Conservation (phyloP, 805 yeast species). For the Huiozyma sinensis region DNA sequence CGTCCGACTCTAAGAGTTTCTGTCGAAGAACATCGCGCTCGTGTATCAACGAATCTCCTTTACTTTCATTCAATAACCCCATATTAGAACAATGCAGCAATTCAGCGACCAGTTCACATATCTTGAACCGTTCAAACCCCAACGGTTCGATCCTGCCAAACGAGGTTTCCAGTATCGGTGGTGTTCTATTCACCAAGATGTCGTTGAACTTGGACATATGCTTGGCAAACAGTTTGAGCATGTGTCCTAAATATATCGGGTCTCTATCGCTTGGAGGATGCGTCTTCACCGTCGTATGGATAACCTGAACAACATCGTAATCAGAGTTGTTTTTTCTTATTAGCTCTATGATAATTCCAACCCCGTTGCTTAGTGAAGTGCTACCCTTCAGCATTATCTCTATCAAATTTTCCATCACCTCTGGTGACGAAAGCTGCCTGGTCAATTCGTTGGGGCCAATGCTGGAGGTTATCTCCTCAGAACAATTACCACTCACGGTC, state of each 20-base stretch:
- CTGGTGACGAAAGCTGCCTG: slow-evolving; percentile 74
- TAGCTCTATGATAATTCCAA: slow-evolving; percentile 86
- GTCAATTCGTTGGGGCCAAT: slow-evolving; percentile 95
- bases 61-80: slow-evolving; percentile 74
- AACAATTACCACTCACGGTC: slow-evolving; percentile 86
- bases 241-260: slow-evolving; percentile 82
- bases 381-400: slow-evolving; percentile 73
- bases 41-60: slow-evolving; percentile 54
- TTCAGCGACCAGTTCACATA: slow-evolving; percentile 90
- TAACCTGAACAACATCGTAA: slow-evolving; percentile 81
- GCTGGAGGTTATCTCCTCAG: slow-evolving; percentile 75
- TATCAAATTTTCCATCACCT: slow-evolving; percentile 55
- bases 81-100: slow-evolving; percentile 91
- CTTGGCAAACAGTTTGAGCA: slow-evolving; percentile 68
- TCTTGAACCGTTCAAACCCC: slow-evolving; percentile 87
- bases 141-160: slow-evolving; percentile 59
- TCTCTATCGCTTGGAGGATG: slow-evolving; percentile 92
- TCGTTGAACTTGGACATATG: slow-evolving; percentile 57
- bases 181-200: slow-evolving; percentile 37
- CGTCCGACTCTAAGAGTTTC: slow-evolving; percentile 12
- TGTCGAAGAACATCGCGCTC: slow-evolving; percentile 60
- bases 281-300: slow-evolving; percentile 69
- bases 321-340: slow-evolving; percentile 94
- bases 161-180: slow-evolving; percentile 32
- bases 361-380: slow-evolving; percentile 85